These are phyloP conservation scores for Globisporangium solare DNA, from an alignment of 352 stramenopile species.

Conservation along the genomic window DNA sequence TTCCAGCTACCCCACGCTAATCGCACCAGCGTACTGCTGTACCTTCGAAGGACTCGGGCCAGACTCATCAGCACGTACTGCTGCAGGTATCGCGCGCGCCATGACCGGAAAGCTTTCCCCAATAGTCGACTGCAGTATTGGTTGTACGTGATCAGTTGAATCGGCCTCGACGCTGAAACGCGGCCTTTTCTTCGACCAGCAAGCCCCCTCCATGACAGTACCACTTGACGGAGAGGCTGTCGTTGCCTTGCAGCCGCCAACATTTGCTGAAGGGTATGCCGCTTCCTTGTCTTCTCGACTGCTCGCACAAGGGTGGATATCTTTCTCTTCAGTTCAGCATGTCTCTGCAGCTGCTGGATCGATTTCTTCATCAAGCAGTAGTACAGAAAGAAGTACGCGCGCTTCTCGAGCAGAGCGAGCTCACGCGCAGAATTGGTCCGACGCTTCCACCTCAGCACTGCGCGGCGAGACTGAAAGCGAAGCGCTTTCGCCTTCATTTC, in stretches of 20 bases:
- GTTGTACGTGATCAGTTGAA: slow-evolving; percentile 6
- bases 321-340: slow-evolving; percentile 1
- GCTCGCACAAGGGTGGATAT: background rate
- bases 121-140: slow-evolving; percentile 4
- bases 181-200: background rate
- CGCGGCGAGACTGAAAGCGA: slow-evolving; percentile 2
- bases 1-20: slow-evolving; percentile 11
- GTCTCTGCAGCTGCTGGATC: slow-evolving; percentile 4
- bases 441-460: slow-evolving; percentile 4
- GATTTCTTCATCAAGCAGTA: slow-evolving; percentile 16
- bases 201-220: background rate
- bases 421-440: background rate
- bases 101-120: slow-evolving; percentile 4
- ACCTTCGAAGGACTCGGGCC: background rate
- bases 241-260: background rate
- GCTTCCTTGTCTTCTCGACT: background rate
- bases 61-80: background rate
- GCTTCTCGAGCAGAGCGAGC: slow-evolving; percentile 5
- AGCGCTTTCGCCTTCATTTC: background rate
- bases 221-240: background rate
- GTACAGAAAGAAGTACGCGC: slow-evolving; percentile 19
- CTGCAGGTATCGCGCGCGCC: background rate
- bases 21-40: background rate
- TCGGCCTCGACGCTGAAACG: background rate
- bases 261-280: background rate